Conservation (phyloP, 768 basidiomycete species). For the Mycena vulgaris region DNA sequence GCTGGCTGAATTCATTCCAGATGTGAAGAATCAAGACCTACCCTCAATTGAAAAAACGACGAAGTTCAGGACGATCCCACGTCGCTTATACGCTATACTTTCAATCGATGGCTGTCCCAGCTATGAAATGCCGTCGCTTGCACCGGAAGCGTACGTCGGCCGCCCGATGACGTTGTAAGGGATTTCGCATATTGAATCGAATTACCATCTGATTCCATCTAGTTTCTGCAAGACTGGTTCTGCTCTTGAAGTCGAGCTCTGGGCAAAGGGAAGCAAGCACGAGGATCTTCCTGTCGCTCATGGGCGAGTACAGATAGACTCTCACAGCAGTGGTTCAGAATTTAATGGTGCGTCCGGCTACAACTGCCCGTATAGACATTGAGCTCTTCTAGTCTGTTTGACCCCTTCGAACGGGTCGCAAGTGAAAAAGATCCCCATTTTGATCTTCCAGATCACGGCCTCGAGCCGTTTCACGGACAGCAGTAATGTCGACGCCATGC, state of each 20-base stretch:
- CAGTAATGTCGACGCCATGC: neutral
- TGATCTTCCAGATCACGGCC: neutral
- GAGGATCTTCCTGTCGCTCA: conserved; percentile 1
- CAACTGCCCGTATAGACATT: neutral
- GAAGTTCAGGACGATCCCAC: neutral
- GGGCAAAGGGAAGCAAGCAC: neutral
- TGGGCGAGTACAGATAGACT: neutral
- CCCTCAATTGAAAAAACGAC: neutral
- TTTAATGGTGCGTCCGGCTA: neutral
- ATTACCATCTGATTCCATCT: neutral
- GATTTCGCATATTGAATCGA: neutral
- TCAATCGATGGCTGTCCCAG: neutral
- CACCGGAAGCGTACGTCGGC: neutral
- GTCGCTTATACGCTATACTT: neutral
- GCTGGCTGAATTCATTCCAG: neutral
- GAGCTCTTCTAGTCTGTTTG: neutral
- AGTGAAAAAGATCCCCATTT: neutral
- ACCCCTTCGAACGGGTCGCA: neutral
- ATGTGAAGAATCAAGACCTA: neutral
- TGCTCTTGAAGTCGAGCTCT: neutral
- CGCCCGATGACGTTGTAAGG: neutral
- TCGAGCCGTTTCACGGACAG: neutral
- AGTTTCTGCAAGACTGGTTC: neutral
- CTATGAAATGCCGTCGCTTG: conserved; percentile 4
- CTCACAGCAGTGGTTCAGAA: neutral